phyloP scores from a whole-genome alignment of 495 filamentous ascomycete species.

The Trichoderma gamsii region DNA sequence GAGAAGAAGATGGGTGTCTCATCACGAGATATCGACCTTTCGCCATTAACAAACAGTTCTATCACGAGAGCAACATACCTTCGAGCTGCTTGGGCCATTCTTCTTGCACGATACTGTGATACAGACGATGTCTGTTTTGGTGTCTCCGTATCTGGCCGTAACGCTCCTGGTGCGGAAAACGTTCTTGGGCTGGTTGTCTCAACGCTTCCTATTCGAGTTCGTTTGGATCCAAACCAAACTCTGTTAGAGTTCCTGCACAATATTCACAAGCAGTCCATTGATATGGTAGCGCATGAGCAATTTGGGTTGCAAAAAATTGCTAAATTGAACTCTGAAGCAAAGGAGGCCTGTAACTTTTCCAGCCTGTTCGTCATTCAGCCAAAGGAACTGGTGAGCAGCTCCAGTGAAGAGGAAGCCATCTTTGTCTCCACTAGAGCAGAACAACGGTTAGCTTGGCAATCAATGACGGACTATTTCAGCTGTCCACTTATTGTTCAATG shows the following conservation, averaged over 20 bases:
- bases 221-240: constrained; percentile 15
- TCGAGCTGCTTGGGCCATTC: constrained; percentile 41
- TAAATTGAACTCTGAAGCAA: constrained; percentile 25
- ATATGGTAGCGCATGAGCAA: constrained; percentile 41
- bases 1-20: not conserved
- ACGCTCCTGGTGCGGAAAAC: constrained; percentile 38
- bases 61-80: constrained; percentile 37
- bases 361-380: constrained; percentile 6
- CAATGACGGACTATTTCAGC: constrained; percentile 2
- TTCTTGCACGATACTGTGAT: constrained; percentile 33
- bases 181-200: constrained; percentile 51
- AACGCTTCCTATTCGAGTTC: constrained; percentile 49
- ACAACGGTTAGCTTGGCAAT: not conserved
- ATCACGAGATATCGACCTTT: not conserved
- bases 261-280: constrained; percentile 31
- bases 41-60: constrained; percentile 14
- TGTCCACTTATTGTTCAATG: constrained; percentile 10
- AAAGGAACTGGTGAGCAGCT: not conserved
- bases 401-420: not conserved
- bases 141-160: constrained; percentile 43
- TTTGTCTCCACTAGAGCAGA: not conserved
- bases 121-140: constrained; percentile 43
- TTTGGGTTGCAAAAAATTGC: constrained; percentile 40
- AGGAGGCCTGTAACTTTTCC: constrained; percentile 30
- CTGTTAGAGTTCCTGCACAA: constrained; percentile 20